Conservation (phyloP, 306 rosid species). For the Canavalia ensiformis region DNA sequence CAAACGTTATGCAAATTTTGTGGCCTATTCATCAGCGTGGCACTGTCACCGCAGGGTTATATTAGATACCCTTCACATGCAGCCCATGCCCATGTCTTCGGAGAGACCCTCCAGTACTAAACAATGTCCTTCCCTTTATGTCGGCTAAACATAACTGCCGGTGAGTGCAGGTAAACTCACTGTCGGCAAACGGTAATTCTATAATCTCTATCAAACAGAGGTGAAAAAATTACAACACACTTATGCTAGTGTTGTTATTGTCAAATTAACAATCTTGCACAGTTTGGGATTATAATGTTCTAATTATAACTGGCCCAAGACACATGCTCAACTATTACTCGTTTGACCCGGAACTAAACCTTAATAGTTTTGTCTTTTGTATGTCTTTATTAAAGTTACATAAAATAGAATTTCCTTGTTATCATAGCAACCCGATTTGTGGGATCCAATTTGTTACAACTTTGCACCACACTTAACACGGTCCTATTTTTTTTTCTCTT, state of each 20-base stretch:
- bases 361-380: background rate
- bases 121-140: slow-evolving; percentile 15
- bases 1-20: background rate
- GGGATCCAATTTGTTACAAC: slow-evolving; percentile 15
- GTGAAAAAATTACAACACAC: background rate
- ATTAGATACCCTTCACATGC: slow-evolving; percentile 40
- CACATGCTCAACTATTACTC: background rate
- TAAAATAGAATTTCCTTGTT: background rate
- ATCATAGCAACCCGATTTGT: slow-evolving; percentile 16
- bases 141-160: slow-evolving; percentile 14
- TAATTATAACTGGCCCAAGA: background rate
- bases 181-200: slow-evolving; percentile 44
- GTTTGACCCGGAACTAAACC: background rate
- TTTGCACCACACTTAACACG: background rate
- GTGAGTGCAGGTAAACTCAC: background rate
- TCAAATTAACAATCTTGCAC: too few relatives aligned
- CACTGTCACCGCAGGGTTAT: background rate
- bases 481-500: background rate
- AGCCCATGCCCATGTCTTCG: slow-evolving; percentile 17
- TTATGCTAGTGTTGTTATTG: background rate
- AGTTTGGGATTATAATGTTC: background rate
- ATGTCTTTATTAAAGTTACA: background rate
- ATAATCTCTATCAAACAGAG: background rate
- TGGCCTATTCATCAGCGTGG: background rate
- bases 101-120: background rate